phyloP scores from a whole-genome alignment of 164 flowering plant genomes.

The Magnolia officinalis region DNA sequence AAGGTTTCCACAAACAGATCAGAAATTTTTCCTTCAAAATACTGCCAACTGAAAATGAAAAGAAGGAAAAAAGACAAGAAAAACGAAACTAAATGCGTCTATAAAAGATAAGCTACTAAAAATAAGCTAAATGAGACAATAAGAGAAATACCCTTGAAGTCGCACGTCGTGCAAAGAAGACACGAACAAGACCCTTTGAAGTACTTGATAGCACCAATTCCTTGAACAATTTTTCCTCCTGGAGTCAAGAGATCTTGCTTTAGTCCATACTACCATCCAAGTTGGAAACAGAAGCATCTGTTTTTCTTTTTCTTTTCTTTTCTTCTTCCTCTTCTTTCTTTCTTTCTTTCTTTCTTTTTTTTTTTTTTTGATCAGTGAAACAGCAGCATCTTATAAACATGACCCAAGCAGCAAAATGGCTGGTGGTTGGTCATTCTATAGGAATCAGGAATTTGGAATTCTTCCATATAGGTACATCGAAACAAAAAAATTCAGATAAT shows the following conservation, averaged over 20 bases:
- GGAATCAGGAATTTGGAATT: not conserved
- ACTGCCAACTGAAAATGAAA: no score
- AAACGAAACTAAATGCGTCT: not conserved
- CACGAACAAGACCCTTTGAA: constrained; percentile 67
- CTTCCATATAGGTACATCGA: not conserved
- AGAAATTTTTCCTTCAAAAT: not conserved
- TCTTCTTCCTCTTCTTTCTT: no score
- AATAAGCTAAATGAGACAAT: not conserved
- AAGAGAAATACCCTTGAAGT: constrained; percentile 58
- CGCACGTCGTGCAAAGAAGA: constrained; percentile 66
- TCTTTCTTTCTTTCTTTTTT: no score
- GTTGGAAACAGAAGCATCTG: not conserved
- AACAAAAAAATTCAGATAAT: no score
- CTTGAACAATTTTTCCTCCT: constrained; percentile 64
- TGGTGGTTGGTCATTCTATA: no score
- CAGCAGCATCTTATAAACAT: no score
- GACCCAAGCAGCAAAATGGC: not conserved
- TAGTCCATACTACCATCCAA: not conserved
- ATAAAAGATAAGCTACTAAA: not conserved
- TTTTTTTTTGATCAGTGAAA: no score
- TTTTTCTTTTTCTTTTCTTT: no score
- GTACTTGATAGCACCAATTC: constrained; percentile 54
- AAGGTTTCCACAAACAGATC: not conserved
- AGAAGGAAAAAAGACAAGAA: no score
- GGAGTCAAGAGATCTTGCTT: constrained; percentile 13